Conservation (phyloP, 108 stramenopile genomes). For the Bacterosira constricta region DNA sequence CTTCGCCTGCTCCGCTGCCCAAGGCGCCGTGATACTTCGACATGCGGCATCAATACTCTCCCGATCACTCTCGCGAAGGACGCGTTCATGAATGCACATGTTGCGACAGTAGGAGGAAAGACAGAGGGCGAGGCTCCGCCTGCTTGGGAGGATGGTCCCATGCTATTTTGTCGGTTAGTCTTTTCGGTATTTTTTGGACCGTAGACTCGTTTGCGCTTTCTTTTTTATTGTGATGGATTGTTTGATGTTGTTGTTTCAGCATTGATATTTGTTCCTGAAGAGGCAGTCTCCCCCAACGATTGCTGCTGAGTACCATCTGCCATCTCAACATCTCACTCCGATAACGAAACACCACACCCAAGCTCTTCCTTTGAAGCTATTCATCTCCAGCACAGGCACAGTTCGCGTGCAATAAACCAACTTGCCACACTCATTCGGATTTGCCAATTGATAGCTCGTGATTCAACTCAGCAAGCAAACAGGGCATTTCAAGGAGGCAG, state of each 20-base stretch:
- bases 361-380: conserved; percentile 96
- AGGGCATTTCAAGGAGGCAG: conserved; percentile 95
- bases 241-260: no score
- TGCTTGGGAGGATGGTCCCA: conserved; percentile 71
- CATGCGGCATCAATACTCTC: conserved; percentile 98
- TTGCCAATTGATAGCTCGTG: conserved; percentile 96
- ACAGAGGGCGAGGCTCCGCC: conserved; percentile 93
- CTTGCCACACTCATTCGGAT: conserved; percentile 89
- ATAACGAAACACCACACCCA: conserved; percentile 92
- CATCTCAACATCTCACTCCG: conserved; percentile 27
- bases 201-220: no score
- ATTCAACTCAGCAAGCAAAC: conserved; percentile 95
- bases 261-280: no score
- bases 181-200: no score
- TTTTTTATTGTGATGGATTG: no score
- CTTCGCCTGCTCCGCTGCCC: conserved; percentile 88
- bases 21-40: conserved; percentile 96
- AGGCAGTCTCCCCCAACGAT: no score
- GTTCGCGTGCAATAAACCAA: conserved; percentile 99
- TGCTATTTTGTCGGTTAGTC: no score
- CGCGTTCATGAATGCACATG: conserved; percentile 97
- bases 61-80: conserved; percentile 93
- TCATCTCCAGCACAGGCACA: conserved; percentile 99
- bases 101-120: conserved; percentile 96
- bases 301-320: background rate